These are phyloP conservation scores for Suhomyces maxii DNA, from an alignment of 1,139 yeast species.

Conservation along the genomic window DNA sequence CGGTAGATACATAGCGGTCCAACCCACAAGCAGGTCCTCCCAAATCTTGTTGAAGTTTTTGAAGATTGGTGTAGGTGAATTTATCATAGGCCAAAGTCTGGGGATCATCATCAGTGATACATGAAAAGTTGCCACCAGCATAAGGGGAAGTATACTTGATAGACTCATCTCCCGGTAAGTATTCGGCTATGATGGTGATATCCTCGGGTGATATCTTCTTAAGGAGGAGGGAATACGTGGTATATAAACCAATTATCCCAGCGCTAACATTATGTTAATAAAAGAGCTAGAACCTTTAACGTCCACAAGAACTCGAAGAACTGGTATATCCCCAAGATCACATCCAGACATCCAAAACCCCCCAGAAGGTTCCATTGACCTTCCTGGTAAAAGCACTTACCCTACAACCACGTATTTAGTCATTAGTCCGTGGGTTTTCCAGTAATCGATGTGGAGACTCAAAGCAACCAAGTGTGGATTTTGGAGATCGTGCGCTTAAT, in stretches of 20 bases:
- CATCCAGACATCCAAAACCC: too few relatives aligned
- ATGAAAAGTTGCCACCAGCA: constrained; percentile 76
- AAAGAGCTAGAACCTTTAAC: not conserved
- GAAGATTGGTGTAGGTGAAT: constrained; percentile 52
- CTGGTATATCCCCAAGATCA: too few relatives aligned
- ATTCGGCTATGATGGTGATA: constrained; percentile 62
- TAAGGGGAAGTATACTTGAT: constrained; percentile 73
- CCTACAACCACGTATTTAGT: constrained; percentile 34
- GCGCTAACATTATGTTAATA: constrained; percentile 34
- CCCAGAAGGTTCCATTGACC: too few relatives aligned
- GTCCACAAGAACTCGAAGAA: too few relatives aligned
- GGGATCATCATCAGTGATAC: constrained; percentile 60
- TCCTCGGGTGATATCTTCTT: constrained; percentile 45
- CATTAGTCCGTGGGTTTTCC: constrained; percentile 14
- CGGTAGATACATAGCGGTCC: constrained; percentile 52
- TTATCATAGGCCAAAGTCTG: constrained; percentile 54
- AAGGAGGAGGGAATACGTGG: constrained; percentile 54
- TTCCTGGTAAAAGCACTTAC: constrained; percentile 20
- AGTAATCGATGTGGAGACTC: too few relatives aligned
- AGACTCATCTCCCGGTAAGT: constrained; percentile 73
- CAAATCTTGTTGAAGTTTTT: constrained; percentile 40
- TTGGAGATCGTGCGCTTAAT: too few relatives aligned
- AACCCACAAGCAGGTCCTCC: constrained; percentile 59
- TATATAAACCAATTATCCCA: constrained; percentile 72
- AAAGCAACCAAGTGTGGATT: too few relatives aligned